Evolutionary conservation across 192 early-diverging fungal species (phyloP).

Genomic region (Coemansia sp.): DNA sequence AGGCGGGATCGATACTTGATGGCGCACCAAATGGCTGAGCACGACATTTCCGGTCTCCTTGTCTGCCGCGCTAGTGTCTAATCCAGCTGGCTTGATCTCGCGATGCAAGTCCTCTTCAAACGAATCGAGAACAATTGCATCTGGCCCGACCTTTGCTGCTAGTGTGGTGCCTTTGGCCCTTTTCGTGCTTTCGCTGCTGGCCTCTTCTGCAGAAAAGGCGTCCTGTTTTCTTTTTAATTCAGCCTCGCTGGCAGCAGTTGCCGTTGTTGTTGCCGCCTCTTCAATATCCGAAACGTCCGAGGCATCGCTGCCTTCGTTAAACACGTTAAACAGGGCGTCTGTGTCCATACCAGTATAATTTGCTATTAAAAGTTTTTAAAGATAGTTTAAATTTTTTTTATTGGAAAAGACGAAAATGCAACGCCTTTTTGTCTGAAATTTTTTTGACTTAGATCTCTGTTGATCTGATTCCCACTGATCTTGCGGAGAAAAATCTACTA

Average conservation of each 20-base stretch:
- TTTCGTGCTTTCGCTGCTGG: conserved; percentile 6
- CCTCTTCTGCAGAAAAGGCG: neutral
- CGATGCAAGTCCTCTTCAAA: conserved; percentile 72
- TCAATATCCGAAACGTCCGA: conserved; percentile 24
- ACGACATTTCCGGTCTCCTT: conserved; percentile 55
- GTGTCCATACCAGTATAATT: conserved; percentile 31
- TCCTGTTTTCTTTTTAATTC: neutral
- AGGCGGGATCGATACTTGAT: conserved; percentile 92
- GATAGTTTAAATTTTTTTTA: no score
- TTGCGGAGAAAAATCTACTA: no score
- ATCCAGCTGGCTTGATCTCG: conserved; percentile 64
- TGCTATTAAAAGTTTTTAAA: no score
- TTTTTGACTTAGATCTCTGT: no score
- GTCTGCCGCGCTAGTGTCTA: conserved; percentile 56
- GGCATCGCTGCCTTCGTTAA: conserved; percentile 38
- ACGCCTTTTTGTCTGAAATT: no score
- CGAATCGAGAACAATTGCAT: conserved; percentile 64
- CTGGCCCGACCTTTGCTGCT: conserved; percentile 18
- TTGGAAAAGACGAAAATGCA: no score
- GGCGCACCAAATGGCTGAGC: conserved; percentile 71
- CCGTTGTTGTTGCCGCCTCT: neutral
- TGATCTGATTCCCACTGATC: no score
- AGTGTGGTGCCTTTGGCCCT: neutral
- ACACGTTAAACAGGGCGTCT: conserved; percentile 48
- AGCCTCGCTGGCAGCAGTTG: neutral